Evolutionary conservation across 495 filamentous ascomycete genomes (phyloP).

Genomic region (Neurospora terricola): DNA sequence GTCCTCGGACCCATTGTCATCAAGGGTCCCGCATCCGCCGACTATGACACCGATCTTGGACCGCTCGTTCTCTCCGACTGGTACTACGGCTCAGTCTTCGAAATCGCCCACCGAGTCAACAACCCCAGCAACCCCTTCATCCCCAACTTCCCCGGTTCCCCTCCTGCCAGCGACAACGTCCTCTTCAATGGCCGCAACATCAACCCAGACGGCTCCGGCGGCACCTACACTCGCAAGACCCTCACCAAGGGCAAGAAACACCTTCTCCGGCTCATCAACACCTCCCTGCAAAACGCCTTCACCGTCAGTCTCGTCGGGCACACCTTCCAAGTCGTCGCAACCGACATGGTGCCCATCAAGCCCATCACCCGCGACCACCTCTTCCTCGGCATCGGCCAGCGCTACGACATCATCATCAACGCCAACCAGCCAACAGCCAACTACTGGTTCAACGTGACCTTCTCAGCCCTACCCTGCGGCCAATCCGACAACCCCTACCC

Average conservation of each 20-base stretch:
- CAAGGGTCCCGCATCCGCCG: constrained; percentile 40
- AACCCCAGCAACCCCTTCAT: constrained; percentile 20
- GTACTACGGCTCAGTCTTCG: constrained; percentile 23
- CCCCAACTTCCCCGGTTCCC: constrained; percentile 21
- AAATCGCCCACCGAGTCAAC: constrained; percentile 10
- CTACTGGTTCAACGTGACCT: constrained; percentile 44
- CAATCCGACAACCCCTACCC: constrained; percentile 13
- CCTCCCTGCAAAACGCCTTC: constrained; percentile 26
- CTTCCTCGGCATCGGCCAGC: constrained; percentile 51
- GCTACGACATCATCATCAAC: constrained; percentile 55
- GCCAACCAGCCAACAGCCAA: constrained; percentile 39
- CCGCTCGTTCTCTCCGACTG: constrained; percentile 35
- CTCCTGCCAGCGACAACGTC: constrained; percentile 21
- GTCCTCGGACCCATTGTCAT: constrained; percentile 42
- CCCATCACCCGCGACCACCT: constrained; percentile 35
- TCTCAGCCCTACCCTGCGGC: constrained; percentile 17
- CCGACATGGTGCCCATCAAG: constrained; percentile 37
- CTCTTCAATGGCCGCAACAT: constrained; percentile 35
- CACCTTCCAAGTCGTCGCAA: constrained; percentile 37
- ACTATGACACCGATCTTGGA: constrained; percentile 45
- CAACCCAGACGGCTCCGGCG: constrained; percentile 18
- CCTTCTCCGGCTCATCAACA: constrained; percentile 43
- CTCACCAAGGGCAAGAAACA: constrained; percentile 35
- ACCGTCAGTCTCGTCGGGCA: constrained; percentile 36
- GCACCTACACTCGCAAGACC: constrained; percentile 19